phyloP scores from a whole-genome alignment of 2,329 filamentous ascomycete species.

The Talaromyces sp. region DNA sequence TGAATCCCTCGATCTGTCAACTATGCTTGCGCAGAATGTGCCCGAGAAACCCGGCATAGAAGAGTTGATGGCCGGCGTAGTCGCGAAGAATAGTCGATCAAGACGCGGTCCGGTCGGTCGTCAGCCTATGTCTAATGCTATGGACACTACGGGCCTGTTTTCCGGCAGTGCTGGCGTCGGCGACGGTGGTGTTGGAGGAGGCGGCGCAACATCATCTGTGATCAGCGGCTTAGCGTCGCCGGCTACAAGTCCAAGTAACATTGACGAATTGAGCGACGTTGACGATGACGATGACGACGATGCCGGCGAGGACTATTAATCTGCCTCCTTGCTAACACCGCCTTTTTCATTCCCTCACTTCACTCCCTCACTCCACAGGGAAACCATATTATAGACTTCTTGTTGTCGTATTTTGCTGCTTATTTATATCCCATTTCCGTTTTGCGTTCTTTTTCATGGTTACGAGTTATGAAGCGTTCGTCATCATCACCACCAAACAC shows the following conservation, averaged over 20 bases:
- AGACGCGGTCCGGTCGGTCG: background rate
- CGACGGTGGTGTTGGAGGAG: background rate
- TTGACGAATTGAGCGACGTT: slow-evolving; percentile 18
- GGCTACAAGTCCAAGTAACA: slow-evolving; percentile 26
- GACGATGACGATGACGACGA: slow-evolving; percentile 16
- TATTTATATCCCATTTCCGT: slow-evolving; percentile 9
- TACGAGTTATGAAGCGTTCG: slow-evolving; percentile 11
- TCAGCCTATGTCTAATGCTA: background rate
- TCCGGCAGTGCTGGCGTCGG: background rate
- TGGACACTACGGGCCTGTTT: background rate
- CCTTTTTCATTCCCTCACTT: background rate
- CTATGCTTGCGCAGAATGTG: slow-evolving; percentile 64
- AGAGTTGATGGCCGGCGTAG: slow-evolving; percentile 38
- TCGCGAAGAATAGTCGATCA: slow-evolving; percentile 5
- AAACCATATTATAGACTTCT: slow-evolving; percentile 8
- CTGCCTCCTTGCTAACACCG: too few species aligned
- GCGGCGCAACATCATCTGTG: slow-evolving; percentile 28
- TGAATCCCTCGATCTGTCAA: slow-evolving; percentile 71
- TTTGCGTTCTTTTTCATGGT: background rate
- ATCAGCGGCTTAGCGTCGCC: slow-evolving; percentile 39
- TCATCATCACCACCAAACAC: background rate
- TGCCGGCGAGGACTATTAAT: slow-evolving; percentile 16
- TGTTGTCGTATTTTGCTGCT: background rate
- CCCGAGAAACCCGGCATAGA: slow-evolving; percentile 66
- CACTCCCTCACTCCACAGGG: background rate